Base-by-base conservation (phyloP, 805 yeast genomes). In the Ogataea glucozyma region DNA sequence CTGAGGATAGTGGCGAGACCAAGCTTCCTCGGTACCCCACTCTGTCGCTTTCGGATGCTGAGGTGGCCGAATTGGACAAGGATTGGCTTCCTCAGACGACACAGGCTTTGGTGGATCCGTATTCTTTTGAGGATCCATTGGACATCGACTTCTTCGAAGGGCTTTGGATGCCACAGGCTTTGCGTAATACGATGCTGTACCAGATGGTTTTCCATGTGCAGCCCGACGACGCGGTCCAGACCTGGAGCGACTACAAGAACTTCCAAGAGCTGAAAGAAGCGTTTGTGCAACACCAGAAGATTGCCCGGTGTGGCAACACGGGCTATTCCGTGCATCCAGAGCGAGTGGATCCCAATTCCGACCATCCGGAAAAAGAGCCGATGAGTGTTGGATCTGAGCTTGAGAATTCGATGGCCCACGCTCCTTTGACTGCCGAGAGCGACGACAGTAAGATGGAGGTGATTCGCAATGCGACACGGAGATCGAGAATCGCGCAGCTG, bases 201-300 rank as follows among this genome's bases (percentile, higher is more conserved):
- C 73, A 97, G 47, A 71, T 84, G 62, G 86, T 93, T 1, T 93
- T 93, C 74, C 90, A 90, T 51, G 81, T 88, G 48, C 99, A 95
- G 60, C 99, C 99, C 0, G 99, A 93, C 64, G 88, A 91, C 61
- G 72, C 79, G 6, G 98, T 91, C n/a, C 73, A 73, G 18, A 76
- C 89, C 0, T 93, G 99, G 99, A 76, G 76, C 43, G 96, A 88
- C 43, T 93, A 88, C 62, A 90, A 87, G 60, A 80, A 75, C 20
- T 85, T 72, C 60, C 73, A 80, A 45, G 79, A 76, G 46, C 64
- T 85, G 52, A 72, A 71, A 38, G 69, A 73, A 14, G 88, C 85
- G 0, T 88, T 88, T 57, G 44, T 49, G 31, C 10, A 41, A 4
- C 55, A 56, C 42, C 65, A 63, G 23, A 45, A 51, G 19, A 26